phyloP scores from a whole-genome alignment of 352 stramenopile species.

The Globisporangium mamillatum region DNA sequence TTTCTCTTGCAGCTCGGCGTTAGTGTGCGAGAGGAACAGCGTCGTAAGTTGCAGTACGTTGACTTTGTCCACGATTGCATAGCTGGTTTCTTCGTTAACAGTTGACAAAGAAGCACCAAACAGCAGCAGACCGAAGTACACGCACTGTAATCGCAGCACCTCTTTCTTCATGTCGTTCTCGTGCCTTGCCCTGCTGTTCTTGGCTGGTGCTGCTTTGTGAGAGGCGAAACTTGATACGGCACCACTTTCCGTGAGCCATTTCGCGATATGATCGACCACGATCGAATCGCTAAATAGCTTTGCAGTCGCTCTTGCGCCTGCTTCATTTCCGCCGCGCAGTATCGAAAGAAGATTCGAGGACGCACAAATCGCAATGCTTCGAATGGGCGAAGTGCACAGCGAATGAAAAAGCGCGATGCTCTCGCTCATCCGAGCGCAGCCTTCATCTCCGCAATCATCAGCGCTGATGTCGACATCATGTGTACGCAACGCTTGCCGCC shows the following conservation, averaged over 20 bases:
- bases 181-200: not conserved
- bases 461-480: no score
- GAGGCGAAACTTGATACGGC: not conserved
- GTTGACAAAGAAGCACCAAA: not conserved
- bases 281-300: not conserved
- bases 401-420: not conserved
- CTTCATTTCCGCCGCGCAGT: not conserved
- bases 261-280: not conserved
- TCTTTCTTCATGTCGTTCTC: not conserved
- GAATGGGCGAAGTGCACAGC: not conserved
- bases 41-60: not conserved
- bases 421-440: slow-evolving; percentile 8
- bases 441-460: not conserved
- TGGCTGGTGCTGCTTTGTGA: not conserved
- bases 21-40: slow-evolving; percentile 2
- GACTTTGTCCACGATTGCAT: not conserved
- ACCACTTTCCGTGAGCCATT: slow-evolving; percentile 2
- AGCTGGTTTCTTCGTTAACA: not conserved
- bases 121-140: slow-evolving; percentile 7
- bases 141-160: not conserved
- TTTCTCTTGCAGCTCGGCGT: slow-evolving; percentile 13
- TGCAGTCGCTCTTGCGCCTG: not conserved
- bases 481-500: not conserved
- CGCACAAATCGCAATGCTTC: not conserved
- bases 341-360: not conserved